phyloP scores from a whole-genome alignment of 306 rosid genomes.

The Calophaca sinica region DNA sequence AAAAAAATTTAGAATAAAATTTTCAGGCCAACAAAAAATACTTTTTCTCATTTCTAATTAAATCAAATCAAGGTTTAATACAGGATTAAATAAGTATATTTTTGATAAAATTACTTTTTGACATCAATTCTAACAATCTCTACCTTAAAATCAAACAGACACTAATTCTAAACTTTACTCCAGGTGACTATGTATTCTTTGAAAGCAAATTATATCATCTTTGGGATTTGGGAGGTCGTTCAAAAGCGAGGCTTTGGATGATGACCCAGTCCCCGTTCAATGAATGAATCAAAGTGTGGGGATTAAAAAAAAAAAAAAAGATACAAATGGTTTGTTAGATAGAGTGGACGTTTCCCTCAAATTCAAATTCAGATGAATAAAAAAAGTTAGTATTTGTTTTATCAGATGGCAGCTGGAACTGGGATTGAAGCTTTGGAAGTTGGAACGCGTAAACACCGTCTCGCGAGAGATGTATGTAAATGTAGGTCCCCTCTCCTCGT shows the following conservation, averaged over 20 bases:
- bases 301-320: neutral
- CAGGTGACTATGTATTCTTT: no score
- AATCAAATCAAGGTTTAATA: no score
- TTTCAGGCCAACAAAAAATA: no score
- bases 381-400: neutral
- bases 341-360: constrained; percentile 10
- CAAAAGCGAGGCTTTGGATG: constrained; percentile 10
- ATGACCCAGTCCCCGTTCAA: constrained; percentile 27
- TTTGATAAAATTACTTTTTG: no score
- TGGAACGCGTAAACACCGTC: constrained; percentile 69
- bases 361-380: no score
- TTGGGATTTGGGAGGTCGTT: neutral
- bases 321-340: neutral
- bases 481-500: constrained; percentile 42
- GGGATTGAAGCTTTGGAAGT: constrained; percentile 46
- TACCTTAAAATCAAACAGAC: no score
- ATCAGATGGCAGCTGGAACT: constrained; percentile 48
- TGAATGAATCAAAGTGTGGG: constrained; percentile 17
- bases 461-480: constrained; percentile 25
- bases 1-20: no score
- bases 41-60: no score
- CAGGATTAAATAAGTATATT: no score
- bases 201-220: neutral
- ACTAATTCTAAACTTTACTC: no score
- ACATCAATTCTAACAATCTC: no score